These are phyloP conservation scores for Ormosia semicastrata DNA, from an alignment of 306 rosid genomes.

Conservation along the genomic window DNA sequence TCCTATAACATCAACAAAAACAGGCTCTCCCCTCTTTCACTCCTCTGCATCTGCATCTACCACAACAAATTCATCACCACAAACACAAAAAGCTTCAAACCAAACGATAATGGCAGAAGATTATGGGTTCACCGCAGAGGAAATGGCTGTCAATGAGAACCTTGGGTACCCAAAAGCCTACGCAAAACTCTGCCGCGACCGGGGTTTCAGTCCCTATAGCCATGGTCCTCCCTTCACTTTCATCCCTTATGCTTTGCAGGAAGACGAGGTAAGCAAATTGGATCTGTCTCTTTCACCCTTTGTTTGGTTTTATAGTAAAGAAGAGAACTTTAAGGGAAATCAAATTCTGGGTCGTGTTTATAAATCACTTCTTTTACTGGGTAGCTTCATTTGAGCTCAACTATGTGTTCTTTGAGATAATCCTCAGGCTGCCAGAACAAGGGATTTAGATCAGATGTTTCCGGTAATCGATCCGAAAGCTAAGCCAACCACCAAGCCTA, in stretches of 20 bases:
- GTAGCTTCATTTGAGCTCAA: neutral
- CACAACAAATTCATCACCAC: neutral
- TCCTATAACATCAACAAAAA: constrained; percentile 24
- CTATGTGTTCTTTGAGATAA: neutral
- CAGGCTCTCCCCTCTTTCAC: constrained; percentile 20
- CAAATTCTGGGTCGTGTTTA: neutral
- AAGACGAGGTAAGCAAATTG: constrained; percentile 61
- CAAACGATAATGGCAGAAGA: constrained; percentile 56
- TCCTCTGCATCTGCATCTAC: neutral
- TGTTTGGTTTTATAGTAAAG: neutral
- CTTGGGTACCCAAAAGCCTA: constrained; percentile 84
- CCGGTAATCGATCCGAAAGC: constrained; percentile 73
- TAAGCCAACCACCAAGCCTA: constrained; percentile 71
- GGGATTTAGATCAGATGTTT: constrained; percentile 64
- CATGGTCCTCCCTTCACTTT: constrained; percentile 85
- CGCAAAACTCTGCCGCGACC: constrained; percentile 65
- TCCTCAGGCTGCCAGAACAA: constrained; percentile 50
- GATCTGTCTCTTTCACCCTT: neutral
- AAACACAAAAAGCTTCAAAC: constrained; percentile 11
- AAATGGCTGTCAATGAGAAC: constrained; percentile 58
- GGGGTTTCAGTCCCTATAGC: constrained; percentile 47
- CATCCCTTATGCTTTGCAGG: constrained; percentile 66
- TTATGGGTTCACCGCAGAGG: constrained; percentile 56
- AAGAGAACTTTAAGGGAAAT: neutral
- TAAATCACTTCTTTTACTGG: neutral